Percentiles rank a stretch among this genome's conserved stretches.
These are phyloP conservation scores for Capsella rubella DNA, from an alignment of 441 rosid species.

Conservation along the genomic window DNA sequence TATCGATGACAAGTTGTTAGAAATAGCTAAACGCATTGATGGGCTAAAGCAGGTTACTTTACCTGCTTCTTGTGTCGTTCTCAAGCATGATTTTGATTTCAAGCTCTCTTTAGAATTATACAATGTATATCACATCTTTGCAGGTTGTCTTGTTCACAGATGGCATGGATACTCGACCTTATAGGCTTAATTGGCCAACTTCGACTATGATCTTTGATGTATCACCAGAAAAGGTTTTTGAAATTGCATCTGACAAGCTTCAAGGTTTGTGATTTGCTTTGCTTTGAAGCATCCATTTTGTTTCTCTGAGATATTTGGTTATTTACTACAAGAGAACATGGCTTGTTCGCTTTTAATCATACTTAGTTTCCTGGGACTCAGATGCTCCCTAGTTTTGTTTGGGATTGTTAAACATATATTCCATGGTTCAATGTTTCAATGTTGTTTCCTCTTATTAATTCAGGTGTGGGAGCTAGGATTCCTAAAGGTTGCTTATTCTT, in stretches of 20 bases:
- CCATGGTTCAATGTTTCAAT: neutral
- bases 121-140: slow-evolving; percentile 34
- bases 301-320: neutral
- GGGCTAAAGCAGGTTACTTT: slow-evolving; percentile 82
- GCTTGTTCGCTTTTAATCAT: no score
- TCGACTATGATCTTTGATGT: slow-evolving; percentile 84
- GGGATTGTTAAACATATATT: neutral
- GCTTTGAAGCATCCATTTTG: neutral
- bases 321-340: no score
- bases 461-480: slow-evolving; percentile 87
- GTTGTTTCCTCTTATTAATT: neutral
- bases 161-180: slow-evolving; percentile 97
- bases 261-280: slow-evolving; percentile 57
- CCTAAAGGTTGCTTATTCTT: slow-evolving; percentile 72
- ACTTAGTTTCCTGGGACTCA: neutral
- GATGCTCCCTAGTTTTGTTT: neutral
- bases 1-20: slow-evolving; percentile 82
- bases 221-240: slow-evolving; percentile 72
- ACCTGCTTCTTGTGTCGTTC: neutral
- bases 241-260: slow-evolving; percentile 65
- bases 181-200: slow-evolving; percentile 88
- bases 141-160: slow-evolving; percentile 92
- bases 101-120: neutral
- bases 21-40: slow-evolving; percentile 62
- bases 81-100: slow-evolving; percentile 9